Conservation (phyloP, 768 basidiomycete genomes). For the Auricularia cornea region DNA sequence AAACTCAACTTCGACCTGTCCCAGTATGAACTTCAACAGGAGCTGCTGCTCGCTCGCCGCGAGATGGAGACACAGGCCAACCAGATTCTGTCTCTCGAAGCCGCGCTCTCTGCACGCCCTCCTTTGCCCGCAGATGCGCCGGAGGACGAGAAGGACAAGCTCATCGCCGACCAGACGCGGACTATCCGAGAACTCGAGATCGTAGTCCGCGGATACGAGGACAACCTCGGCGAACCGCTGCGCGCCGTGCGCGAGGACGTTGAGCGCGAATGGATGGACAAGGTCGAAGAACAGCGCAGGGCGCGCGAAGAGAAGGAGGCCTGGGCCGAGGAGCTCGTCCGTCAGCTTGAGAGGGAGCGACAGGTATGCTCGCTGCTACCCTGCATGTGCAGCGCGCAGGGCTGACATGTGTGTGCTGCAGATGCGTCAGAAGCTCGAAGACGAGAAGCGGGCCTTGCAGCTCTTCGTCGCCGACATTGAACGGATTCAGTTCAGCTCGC, state of each 20-base stretch:
- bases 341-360: conserved; percentile 72
- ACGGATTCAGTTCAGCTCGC: not conserved
- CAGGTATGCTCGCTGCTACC: conserved; percentile 32
- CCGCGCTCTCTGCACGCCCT: conserved; percentile 63
- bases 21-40: conserved; percentile 86
- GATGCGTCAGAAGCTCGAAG: conserved; percentile 58
- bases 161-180: conserved; percentile 64
- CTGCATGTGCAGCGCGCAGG: not conserved
- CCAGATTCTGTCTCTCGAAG: conserved; percentile 79
- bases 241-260: conserved; percentile 62
- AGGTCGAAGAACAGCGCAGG: conserved; percentile 48
- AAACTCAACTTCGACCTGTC: conserved; percentile 89
- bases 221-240: conserved; percentile 61
- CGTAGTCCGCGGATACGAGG: conserved; percentile 60
- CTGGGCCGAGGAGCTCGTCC: conserved; percentile 69
- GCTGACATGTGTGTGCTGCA: conserved; percentile 16
- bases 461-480: conserved; percentile 81
- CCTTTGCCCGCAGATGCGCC: conserved; percentile 55
- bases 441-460: conserved; percentile 67
- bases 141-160: conserved; percentile 63
- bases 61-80: conserved; percentile 73
- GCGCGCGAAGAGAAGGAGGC: conserved; percentile 59
- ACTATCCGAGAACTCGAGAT: conserved; percentile 74
- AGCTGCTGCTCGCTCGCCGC: conserved; percentile 67
- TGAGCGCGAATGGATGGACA: conserved; percentile 61